phyloP scores from a whole-genome alignment of 129 eudicot species.

The Arctium minus region DNA sequence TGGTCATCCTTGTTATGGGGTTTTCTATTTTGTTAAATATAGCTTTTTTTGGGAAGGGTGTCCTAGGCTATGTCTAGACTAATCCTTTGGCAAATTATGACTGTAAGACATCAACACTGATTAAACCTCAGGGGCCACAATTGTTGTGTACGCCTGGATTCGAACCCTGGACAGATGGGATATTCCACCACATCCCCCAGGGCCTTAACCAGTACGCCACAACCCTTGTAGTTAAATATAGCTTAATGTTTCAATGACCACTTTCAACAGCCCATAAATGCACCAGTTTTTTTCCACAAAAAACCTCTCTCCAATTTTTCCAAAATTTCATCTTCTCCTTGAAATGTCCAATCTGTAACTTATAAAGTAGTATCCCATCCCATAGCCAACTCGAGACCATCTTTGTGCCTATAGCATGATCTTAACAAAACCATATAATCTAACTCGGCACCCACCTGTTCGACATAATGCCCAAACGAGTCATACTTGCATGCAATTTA shows the following conservation, averaged over 20 bases:
- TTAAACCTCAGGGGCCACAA: no score
- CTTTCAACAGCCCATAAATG: neutral
- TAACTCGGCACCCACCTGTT: neutral
- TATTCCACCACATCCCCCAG: no score
- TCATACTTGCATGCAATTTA: neutral
- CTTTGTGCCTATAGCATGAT: neutral
- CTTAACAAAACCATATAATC: neutral
- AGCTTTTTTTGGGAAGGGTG: no score
- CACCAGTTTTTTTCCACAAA: neutral
- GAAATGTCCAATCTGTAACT: neutral
- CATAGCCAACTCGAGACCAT: neutral
- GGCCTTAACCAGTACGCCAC: no score
- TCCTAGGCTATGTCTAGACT: no score
- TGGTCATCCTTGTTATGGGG: neutral
- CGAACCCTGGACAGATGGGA: no score
- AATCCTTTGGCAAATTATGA: no score
- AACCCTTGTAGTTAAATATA: neutral
- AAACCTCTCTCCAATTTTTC: no score
- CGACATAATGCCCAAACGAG: neutral
- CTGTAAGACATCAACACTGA: no score
- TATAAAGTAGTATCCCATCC: neutral
- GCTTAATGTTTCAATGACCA: neutral
- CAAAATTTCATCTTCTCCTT: neutral
- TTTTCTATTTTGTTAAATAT: neutral
- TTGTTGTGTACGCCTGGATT: no score